Evolutionary conservation across 2,329 filamentous ascomycete species (phyloP).

Genomic region (Raffaelea ambrosiae): DNA sequence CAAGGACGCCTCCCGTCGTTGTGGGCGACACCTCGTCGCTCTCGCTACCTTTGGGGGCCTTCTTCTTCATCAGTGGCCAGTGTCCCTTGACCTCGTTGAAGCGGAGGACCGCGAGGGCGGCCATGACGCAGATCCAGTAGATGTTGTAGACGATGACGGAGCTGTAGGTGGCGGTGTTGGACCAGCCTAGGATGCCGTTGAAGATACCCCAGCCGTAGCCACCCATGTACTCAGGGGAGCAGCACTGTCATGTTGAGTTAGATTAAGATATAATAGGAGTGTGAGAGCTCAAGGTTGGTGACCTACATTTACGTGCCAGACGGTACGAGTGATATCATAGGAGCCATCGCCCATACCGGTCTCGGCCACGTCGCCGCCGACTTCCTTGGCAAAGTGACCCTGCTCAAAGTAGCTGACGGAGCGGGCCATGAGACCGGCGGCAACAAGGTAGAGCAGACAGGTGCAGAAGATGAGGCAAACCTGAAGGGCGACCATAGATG

Average conservation of each 20-base stretch:
- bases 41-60: too few species aligned
- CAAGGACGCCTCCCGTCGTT: too few species aligned
- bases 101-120: conserved; percentile 36
- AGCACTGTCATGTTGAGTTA: not conserved
- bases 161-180: conserved; percentile 80
- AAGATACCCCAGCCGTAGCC: conserved; percentile 82
- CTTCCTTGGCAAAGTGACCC: conserved; percentile 36
- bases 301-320: conserved; percentile 65
- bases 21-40: too few species aligned
- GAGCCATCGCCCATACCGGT: conserved; percentile 56
- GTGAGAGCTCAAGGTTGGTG: not conserved
- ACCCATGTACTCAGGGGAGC: conserved; percentile 64
- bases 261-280: not conserved
- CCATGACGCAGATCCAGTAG: conserved; percentile 72
- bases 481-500: conserved; percentile 12
- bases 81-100: conserved; percentile 54
- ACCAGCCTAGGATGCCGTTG: conserved; percentile 80
- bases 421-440: conserved; percentile 69
- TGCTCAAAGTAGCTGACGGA: conserved; percentile 66
- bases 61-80: conserved; percentile 28
- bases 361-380: conserved; percentile 46
- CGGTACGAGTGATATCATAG: conserved; percentile 66
- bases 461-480: conserved; percentile 67
- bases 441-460: conserved; percentile 72
- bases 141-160: conserved; percentile 81